Evolutionary conservation across 1,284 basidiomycete species (phyloP).

Genomic region (Golubevia pallescens): DNA sequence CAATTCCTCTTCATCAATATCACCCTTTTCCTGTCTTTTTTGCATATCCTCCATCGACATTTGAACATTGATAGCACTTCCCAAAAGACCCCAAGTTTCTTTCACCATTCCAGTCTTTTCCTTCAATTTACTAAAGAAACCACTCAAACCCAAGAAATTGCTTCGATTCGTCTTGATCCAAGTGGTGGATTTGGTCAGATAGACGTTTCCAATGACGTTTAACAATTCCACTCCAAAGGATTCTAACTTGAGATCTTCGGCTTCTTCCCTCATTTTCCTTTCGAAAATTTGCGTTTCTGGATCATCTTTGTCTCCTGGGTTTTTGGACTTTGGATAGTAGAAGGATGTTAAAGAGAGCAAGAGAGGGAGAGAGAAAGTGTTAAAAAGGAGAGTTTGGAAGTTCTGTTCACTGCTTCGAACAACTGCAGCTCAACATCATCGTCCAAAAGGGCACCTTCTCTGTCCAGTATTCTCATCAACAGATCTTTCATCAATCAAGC

Average conservation of each 20-base stretch:
- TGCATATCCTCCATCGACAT: constrained; percentile 82
- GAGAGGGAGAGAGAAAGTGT: too few relatives aligned
- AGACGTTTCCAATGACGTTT: constrained; percentile 71
- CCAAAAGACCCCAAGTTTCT: constrained; percentile 64
- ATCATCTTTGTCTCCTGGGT: constrained; percentile 84
- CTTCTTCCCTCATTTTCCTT: constrained; percentile 80
- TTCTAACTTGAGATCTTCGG: constrained; percentile 95
- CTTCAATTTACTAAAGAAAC: constrained; percentile 91
- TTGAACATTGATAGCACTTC: constrained; percentile 70
- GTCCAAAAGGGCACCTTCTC: too few relatives aligned
- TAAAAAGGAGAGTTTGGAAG: too few relatives aligned
- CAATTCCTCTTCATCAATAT: constrained; percentile 75
- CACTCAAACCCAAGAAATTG: constrained; percentile 84
- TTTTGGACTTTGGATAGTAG: not conserved
- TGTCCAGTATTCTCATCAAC: too few relatives aligned
- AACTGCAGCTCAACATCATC: too few relatives aligned
- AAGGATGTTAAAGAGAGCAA: too few relatives aligned
- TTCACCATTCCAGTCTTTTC: constrained; percentile 81
- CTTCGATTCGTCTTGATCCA: constrained; percentile 75
- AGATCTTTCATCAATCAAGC: too few relatives aligned
- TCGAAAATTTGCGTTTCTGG: constrained; percentile 73
- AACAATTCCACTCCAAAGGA: constrained; percentile 93
- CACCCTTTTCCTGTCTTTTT: constrained; percentile 83
- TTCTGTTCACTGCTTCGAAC: too few relatives aligned
- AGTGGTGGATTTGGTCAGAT: constrained; percentile 89